Evolutionary conservation across 257 asterid genomes (phyloP).

Genomic region (Solanum pennellii): DNA sequence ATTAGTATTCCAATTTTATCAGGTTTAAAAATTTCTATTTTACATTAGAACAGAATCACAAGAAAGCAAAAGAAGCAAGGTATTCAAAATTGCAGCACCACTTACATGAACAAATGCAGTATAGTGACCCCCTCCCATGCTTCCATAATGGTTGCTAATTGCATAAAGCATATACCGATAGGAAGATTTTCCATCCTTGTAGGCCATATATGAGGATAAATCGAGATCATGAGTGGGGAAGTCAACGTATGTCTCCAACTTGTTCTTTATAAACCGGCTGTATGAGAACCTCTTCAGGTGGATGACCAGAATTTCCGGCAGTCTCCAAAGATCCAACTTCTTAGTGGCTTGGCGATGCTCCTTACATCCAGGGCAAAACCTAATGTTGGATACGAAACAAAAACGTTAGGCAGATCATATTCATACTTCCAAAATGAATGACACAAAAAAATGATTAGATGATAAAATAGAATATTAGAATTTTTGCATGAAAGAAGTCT

Average conservation of each 20-base stretch:
- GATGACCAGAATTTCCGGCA: slow-evolving; percentile 81
- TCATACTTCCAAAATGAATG: neutral
- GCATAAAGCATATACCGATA: slow-evolving; percentile 73
- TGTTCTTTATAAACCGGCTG: slow-evolving; percentile 60
- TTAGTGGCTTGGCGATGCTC: slow-evolving; percentile 85
- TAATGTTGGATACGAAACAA: slow-evolving; percentile 9
- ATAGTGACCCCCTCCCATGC: slow-evolving; percentile 92
- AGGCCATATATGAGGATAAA: slow-evolving; percentile 50
- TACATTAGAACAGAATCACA: neutral
- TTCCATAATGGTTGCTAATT: slow-evolving; percentile 83
- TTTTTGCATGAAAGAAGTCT: neutral
- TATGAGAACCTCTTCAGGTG: slow-evolving; percentile 91
- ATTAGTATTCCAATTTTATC: neutral
- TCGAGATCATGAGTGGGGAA: slow-evolving; percentile 79
- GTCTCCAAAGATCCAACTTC: slow-evolving; percentile 88
- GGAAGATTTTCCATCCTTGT: slow-evolving; percentile 39
- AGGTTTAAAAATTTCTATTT: neutral
- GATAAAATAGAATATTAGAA: neutral
- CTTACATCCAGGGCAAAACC: slow-evolving; percentile 87
- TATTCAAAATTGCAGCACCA: slow-evolving; percentile 1
- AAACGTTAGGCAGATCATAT: slow-evolving; percentile 8
- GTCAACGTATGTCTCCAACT: slow-evolving; percentile 75
- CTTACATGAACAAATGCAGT: slow-evolving; percentile 85
- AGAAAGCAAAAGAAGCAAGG: neutral
- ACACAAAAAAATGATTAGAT: neutral